Evolutionary conservation across 1,284 basidiomycete genomes (phyloP), one percentile per base, ranked within the genome.

Genomic region (Ustilago sp.): DNA sequence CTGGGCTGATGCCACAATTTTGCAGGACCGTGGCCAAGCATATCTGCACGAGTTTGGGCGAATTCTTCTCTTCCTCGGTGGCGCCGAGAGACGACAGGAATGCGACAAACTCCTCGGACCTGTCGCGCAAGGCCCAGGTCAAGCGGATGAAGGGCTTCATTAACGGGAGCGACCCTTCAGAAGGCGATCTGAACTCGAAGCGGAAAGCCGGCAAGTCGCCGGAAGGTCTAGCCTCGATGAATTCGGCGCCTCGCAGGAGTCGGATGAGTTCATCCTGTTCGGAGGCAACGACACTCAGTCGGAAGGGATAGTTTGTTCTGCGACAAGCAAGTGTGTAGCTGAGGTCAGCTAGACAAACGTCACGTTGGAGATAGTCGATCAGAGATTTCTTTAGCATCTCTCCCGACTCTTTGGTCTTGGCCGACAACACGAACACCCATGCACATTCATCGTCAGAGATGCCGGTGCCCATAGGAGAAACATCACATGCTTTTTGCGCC

Each of bases 311-410:
- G 34, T 74, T 64, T 15, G 68, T 68, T 28, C 77, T 58, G 17
- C 77, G 63, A 38, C 69, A 73, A 13, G 68, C 48, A 17, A 79
- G 64, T 7, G 67, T 74, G 41, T 71, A 68, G 61, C 74, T 77
- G 54, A 79, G 51, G 36, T 79, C 73, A 32, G 57, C 60, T 1
- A 79, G 59, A 13, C 59, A 47, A 19, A 67, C 64, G 3, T 64
- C 74, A 7, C 69, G 65, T 28, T 69, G 59, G 19, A 79, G 71
- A 36, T 69, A 79, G 67, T 67, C 64, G 45, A 73, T 59, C 31
- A 73, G 61, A 9, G 60, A 47, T 36, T 67, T 63, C 15, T 59
- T 71, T 9, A 67, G 48, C 47, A 53, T 53, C 47, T 69, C 77
- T 13, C 64, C 67, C 3, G 73, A 66, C 56, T 73, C 68, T 9